phyloP scores from a whole-genome alignment of 1,139 yeast genomes.

The Sugiyamaella novakii region DNA sequence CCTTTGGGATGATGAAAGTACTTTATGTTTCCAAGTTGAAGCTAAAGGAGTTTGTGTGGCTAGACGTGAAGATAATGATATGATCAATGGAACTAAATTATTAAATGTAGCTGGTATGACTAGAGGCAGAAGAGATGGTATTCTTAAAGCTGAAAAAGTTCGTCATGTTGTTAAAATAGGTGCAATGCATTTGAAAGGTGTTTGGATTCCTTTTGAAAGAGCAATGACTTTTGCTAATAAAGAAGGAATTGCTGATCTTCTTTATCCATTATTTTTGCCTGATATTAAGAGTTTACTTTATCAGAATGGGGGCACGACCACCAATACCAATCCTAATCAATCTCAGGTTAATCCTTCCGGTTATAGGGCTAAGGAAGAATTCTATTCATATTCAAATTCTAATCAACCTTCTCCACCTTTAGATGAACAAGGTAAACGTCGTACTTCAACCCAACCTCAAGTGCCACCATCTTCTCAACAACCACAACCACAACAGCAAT shows the following conservation, averaged over 20 bases:
- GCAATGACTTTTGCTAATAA: constrained; percentile 85
- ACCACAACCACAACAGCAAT: constrained; percentile 17
- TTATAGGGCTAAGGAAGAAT: constrained; percentile 11
- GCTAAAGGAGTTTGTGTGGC: constrained; percentile 88
- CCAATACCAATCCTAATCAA: neutral
- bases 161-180: constrained; percentile 93
- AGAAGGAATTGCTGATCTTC: constrained; percentile 76
- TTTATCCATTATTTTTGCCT: constrained; percentile 83
- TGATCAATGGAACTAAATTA: constrained; percentile 92
- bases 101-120: constrained; percentile 91
- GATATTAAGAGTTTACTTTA: constrained; percentile 58
- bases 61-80: constrained; percentile 83
- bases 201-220: constrained; percentile 93
- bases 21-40: constrained; percentile 90
- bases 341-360: neutral
- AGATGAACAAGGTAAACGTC: neutral
- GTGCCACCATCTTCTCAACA: constrained; percentile 14
- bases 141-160: constrained; percentile 78
- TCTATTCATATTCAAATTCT: constrained; percentile 5
- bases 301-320: constrained; percentile 26
- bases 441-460: constrained; percentile 16
- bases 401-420: neutral
- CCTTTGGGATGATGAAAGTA: constrained; percentile 95
- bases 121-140: constrained; percentile 93
- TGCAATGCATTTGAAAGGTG: constrained; percentile 93